These are phyloP conservation scores for Metarhizium rileyi DNA, from an alignment of 2,329 filamentous ascomycete species.

Conservation along the genomic window DNA sequence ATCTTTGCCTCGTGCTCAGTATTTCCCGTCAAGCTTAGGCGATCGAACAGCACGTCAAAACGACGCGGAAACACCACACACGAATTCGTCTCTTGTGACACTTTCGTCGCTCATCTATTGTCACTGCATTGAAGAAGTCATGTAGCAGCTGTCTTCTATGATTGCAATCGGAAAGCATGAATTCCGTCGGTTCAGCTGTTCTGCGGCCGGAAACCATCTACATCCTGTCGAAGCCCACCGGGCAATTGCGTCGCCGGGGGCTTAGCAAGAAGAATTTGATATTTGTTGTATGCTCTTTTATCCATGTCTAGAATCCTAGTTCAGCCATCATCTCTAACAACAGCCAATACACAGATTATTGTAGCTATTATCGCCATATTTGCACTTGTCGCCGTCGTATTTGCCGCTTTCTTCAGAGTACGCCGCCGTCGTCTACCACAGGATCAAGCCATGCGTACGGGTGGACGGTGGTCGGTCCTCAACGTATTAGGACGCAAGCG, in stretches of 20 bases:
- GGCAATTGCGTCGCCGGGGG: conserved; percentile 1
- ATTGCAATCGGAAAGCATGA: background rate
- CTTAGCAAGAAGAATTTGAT: conserved; percentile 4
- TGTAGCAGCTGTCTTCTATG: background rate
- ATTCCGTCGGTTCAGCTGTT: background rate
- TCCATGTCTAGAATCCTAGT: background rate
- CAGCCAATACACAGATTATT: conserved; percentile 1
- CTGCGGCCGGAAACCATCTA: background rate
- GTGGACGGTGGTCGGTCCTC: background rate
- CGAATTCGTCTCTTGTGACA: background rate
- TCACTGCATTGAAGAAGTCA: background rate
- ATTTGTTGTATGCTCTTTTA: conserved; percentile 8
- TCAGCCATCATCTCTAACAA: background rate
- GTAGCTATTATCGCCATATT: background rate
- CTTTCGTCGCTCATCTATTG: background rate
- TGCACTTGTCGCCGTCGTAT: background rate
- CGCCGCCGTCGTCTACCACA: background rate
- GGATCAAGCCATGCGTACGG: background rate
- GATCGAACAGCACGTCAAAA: background rate
- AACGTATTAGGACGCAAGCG: conserved; percentile 9
- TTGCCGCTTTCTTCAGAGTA: background rate
- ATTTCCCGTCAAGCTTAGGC: background rate
- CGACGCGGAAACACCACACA: background rate
- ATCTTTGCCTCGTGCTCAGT: too few relatives aligned
- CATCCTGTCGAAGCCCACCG: background rate